Percentiles rank a stretch among this genome's conserved stretches.
phyloP scores from a whole-genome alignment of 306 rosid genomes.

The Vicia faba region DNA sequence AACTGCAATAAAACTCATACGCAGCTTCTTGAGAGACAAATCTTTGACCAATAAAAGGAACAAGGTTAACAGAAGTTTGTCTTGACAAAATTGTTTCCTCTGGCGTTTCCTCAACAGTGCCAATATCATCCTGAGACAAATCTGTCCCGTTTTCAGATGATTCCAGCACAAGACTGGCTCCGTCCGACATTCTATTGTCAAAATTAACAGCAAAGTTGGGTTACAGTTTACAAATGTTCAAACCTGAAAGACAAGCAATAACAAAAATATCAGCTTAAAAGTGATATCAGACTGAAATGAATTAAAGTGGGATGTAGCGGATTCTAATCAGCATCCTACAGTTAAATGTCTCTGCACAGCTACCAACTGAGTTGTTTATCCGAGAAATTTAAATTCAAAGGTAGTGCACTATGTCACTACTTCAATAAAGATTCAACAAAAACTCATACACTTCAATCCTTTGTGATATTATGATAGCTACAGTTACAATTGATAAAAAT shows the following conservation, averaged over 20 bases:
- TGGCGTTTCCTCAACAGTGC: conserved; percentile 60
- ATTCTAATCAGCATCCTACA: too few species aligned
- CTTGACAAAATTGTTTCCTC: conserved; percentile 75
- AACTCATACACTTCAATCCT: not conserved
- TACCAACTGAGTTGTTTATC: too few species aligned
- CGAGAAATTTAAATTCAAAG: not conserved
- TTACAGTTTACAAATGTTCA: conserved; percentile 17
- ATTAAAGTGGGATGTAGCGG: not conserved
- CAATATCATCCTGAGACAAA: conserved; percentile 75
- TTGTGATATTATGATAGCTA: not conserved
- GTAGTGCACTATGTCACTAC: not conserved
- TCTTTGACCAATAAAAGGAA: conserved; percentile 81
- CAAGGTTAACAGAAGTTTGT: conserved; percentile 78
- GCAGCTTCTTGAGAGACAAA: conserved; percentile 90
- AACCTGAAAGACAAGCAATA: conserved; percentile 37
- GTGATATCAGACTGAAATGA: conserved; percentile 19
- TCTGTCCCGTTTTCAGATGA: conserved; percentile 79
- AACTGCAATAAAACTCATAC: conserved; percentile 83
- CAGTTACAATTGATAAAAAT: not conserved
- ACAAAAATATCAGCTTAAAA: not conserved
- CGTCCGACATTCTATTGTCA: conserved; percentile 58
- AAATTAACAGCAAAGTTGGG: conserved; percentile 9
- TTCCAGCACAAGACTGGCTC: conserved; percentile 62
- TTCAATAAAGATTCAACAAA: not conserved
- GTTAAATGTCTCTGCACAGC: too few species aligned